phyloP scores from a whole-genome alignment of 2,329 filamentous ascomycete species.

The Celoporthe dispersa region DNA sequence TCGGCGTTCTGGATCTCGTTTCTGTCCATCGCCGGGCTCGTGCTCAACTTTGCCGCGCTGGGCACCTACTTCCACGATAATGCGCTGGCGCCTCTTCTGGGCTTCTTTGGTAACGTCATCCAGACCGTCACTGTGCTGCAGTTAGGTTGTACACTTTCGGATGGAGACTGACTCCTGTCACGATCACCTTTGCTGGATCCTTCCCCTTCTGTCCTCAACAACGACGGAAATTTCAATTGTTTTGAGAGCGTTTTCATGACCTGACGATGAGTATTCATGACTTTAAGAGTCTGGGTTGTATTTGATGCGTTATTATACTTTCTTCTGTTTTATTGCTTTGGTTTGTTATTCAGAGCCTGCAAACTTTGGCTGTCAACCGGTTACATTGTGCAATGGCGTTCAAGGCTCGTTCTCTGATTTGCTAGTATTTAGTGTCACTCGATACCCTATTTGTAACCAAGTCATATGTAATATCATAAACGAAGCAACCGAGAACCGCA shows the following conservation, averaged over 20 bases:
- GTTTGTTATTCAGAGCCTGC: background rate
- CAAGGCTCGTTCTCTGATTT: background rate
- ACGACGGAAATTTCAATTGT: background rate
- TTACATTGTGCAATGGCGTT: background rate
- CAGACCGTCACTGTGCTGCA: conserved; percentile 18
- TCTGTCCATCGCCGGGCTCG: conserved; percentile 3
- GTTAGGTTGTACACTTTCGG: background rate
- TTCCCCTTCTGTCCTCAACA: background rate
- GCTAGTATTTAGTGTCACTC: conserved; percentile 2
- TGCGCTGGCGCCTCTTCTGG: conserved; percentile 15
- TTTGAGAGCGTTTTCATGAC: background rate
- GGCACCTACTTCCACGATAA: conserved; percentile 16
- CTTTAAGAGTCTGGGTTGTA: background rate
- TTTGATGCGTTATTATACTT: background rate
- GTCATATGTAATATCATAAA: conserved; percentile 8
- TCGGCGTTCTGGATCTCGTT: conserved; percentile 13
- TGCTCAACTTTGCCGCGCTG: conserved; percentile 15
- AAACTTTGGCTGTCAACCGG: background rate
- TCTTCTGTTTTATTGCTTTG: background rate
- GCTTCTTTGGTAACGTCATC: conserved; percentile 15
- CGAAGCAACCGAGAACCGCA: background rate
- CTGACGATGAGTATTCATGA: background rate
- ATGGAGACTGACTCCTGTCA: background rate
- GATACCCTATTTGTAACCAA: conserved; percentile 9
- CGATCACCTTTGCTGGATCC: background rate